Percentiles rank a stretch among this genome's conserved stretches.
Conservation (phyloP, 257 asterid genomes). For the Solanum verrucosum region DNA sequence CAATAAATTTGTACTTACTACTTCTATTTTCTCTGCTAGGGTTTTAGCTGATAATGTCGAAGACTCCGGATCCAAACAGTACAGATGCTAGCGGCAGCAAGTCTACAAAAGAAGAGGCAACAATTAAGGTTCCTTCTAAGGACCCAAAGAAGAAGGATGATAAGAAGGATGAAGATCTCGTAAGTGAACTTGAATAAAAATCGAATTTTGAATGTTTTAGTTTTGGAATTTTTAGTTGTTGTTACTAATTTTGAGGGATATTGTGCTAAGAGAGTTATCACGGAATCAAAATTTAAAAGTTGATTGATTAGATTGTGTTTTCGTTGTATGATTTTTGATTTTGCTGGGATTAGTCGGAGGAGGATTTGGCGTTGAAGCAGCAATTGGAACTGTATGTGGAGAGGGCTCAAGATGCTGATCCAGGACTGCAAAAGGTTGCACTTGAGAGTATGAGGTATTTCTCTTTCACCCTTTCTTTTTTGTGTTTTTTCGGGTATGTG, state of each 20-base stretch:
- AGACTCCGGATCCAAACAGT: constrained; percentile 30
- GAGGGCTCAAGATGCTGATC: constrained; percentile 78
- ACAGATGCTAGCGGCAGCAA: constrained; percentile 34
- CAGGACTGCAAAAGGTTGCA: constrained; percentile 81
- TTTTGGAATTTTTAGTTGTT: neutral
- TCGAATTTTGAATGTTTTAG: neutral
- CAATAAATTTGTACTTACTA: neutral
- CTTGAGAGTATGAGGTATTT: constrained; percentile 85
- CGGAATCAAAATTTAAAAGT: neutral
- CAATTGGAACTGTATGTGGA: constrained; percentile 90
- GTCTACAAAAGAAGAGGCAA: constrained; percentile 40
- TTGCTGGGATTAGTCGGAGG: constrained; percentile 57
- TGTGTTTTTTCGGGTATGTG: neutral
- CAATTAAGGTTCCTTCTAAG: constrained; percentile 52
- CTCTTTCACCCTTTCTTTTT: neutral
- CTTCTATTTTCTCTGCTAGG: constrained; percentile 6
- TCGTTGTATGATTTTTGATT: neutral
- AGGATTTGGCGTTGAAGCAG: constrained; percentile 85
- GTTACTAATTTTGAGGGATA: neutral
- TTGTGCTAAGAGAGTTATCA: neutral
- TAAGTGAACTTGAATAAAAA: constrained; percentile 17
- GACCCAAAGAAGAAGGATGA: constrained; percentile 92
- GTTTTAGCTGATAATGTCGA: constrained; percentile 15
- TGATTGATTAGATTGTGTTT: neutral
- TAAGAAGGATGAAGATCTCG: constrained; percentile 93